Percentiles rank a stretch among this genome's conserved stretches.
Evolutionary conservation across 805 yeast species (phyloP).

Genomic region (Ogataea ramenticola): DNA sequence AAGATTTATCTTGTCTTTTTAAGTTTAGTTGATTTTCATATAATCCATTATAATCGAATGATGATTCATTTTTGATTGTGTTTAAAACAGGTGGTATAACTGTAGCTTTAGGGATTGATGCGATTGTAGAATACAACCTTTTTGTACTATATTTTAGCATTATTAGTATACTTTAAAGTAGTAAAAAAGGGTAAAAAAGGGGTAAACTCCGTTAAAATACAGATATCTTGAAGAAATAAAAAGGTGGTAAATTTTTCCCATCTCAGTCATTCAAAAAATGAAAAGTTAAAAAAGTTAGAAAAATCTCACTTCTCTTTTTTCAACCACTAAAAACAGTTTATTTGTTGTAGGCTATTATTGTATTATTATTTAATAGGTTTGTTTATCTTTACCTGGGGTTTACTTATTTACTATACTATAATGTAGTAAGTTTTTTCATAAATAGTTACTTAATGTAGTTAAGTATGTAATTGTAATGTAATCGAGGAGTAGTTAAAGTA

Average conservation of each 20-base stretch:
- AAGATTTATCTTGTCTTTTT: slow-evolving; percentile 84
- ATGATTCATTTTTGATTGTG: slow-evolving; percentile 30
- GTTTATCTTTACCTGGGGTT: too few relatives aligned
- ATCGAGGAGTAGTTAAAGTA: neutral
- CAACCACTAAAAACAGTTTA: too few relatives aligned
- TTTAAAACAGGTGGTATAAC: slow-evolving; percentile 24
- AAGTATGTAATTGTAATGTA: neutral
- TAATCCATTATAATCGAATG: slow-evolving; percentile 67
- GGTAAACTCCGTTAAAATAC: neutral
- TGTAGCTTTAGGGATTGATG: slow-evolving; percentile 35
- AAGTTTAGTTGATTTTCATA: slow-evolving; percentile 58
- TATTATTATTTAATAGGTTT: too few relatives aligned
- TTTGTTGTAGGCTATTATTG: too few relatives aligned
- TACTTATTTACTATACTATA: too few relatives aligned
- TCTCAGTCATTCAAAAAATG: too few relatives aligned
- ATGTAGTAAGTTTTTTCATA: neutral
- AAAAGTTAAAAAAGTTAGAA: too few relatives aligned
- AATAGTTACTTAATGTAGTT: neutral
- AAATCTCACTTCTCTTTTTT: too few relatives aligned
- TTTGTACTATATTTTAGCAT: neutral
- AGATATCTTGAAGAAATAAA: neutral
- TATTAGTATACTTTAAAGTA: neutral
- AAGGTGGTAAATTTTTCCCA: too few relatives aligned
- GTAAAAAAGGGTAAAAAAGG: neutral
- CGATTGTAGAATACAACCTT: slow-evolving; percentile 40